Percentiles rank a stretch among this genome's conserved stretches.
phyloP scores from a whole-genome alignment of 495 filamentous ascomycete genomes.

The Trichocladium uniseriatum region DNA sequence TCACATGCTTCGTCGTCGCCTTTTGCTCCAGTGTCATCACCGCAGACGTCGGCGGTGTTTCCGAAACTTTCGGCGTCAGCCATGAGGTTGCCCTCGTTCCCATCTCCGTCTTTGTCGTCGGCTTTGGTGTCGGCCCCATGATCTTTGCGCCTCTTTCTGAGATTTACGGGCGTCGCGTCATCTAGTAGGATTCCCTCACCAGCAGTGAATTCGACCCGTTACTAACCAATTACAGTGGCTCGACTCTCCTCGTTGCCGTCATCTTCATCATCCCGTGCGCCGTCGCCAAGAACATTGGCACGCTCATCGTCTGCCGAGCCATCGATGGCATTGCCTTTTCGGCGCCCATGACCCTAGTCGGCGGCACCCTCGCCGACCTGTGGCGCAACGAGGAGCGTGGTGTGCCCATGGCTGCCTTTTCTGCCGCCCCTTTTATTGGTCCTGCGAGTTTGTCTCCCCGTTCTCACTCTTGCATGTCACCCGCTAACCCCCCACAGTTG shows the following conservation, averaged over 20 bases:
- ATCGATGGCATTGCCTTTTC: constrained; percentile 78
- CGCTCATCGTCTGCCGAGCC: constrained; percentile 59
- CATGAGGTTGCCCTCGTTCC: constrained; percentile 56
- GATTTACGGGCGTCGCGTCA: constrained; percentile 55
- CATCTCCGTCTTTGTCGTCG: constrained; percentile 68
- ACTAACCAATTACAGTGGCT: constrained; percentile 19
- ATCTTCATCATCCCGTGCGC: constrained; percentile 73
- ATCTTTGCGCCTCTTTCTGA: constrained; percentile 70
- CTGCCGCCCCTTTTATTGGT: constrained; percentile 67
- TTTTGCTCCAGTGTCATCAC: constrained; percentile 59
- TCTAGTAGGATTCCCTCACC: constrained; percentile 40
- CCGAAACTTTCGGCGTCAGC: constrained; percentile 51
- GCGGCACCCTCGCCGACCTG: constrained; percentile 70
- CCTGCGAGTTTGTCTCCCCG: constrained; percentile 46
- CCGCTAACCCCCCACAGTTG: constrained; percentile 27
- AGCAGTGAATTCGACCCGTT: not conserved
- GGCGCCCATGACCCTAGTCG: constrained; percentile 75
- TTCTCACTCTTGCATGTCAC: no score
- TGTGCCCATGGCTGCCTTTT: constrained; percentile 80
- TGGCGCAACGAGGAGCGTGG: constrained; percentile 77
- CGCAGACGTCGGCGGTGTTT: constrained; percentile 52
- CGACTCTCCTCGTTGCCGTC: constrained; percentile 55
- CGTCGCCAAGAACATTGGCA: constrained; percentile 62
- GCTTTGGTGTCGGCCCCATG: constrained; percentile 75
- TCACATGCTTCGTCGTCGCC: constrained; percentile 57